Percentiles rank a stretch among this genome's conserved stretches.
These are phyloP conservation scores for Lipomyces oligophaga DNA, from an alignment of 805 yeast genomes.

Conservation along the genomic window DNA sequence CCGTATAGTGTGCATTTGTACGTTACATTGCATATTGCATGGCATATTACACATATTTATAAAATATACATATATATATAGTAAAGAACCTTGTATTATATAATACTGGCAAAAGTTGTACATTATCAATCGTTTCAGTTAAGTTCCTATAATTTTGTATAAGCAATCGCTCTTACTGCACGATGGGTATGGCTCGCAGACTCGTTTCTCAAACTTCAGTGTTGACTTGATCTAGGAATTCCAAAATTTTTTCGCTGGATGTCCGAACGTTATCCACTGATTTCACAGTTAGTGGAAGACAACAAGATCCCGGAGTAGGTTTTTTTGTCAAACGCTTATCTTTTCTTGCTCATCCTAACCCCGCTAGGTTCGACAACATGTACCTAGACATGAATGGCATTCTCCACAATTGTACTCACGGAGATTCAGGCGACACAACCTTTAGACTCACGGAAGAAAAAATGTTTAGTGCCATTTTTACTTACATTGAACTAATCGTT, in stretches of 20 bases:
- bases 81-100: too few relatives aligned
- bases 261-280: slow-evolving; percentile 98
- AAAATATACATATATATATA: too few relatives aligned
- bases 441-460: slow-evolving; percentile 80
- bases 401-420: slow-evolving; percentile 86
- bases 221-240: slow-evolving; percentile 43
- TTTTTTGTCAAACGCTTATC: neutral
- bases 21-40: too few relatives aligned
- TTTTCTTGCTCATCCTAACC: neutral
- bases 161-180: too few relatives aligned
- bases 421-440: slow-evolving; percentile 63
- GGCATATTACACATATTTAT: too few relatives aligned
- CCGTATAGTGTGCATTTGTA: too few relatives aligned
- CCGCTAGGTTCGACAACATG: slow-evolving; percentile 68
- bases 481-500: slow-evolving; percentile 90
- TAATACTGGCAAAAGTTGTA: too few relatives aligned
- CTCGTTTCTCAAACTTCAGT: too few relatives aligned
- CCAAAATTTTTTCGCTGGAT: slow-evolving; percentile 96
- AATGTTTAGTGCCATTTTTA: slow-evolving; percentile 87
- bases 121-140: too few relatives aligned
- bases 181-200: too few relatives aligned
- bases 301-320: slow-evolving; percentile 71
- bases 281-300: slow-evolving; percentile 78
- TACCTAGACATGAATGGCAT: slow-evolving; percentile 98
- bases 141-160: too few relatives aligned